Evolutionary conservation across 1,139 yeast species (phyloP).

Genomic region (Hyphopichia wangnamkhiaoensis): DNA sequence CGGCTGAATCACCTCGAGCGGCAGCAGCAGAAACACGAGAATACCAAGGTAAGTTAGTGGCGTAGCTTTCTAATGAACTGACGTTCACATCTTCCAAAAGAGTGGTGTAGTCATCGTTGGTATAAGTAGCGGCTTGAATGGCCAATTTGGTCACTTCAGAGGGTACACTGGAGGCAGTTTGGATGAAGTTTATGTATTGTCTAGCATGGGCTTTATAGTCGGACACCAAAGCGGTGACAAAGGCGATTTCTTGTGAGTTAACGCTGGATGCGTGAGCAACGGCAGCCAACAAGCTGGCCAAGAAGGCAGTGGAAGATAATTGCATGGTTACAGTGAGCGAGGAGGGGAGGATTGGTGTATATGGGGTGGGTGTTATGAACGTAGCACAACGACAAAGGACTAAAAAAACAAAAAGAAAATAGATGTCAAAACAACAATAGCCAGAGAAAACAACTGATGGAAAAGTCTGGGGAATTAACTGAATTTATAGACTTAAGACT

Average conservation of each 20-base stretch:
- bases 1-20: conserved; percentile 10
- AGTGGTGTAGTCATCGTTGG: conserved; percentile 42
- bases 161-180: conserved; percentile 37
- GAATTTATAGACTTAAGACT: too few species aligned
- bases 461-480: too few species aligned
- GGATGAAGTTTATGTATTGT: conserved; percentile 32
- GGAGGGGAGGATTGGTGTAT: too few species aligned
- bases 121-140: conserved; percentile 37
- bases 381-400: too few species aligned
- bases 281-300: conserved; percentile 14
- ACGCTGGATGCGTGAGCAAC: conserved; percentile 26
- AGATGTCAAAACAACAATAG: too few species aligned
- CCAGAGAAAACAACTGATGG: too few species aligned
- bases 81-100: conserved; percentile 32
- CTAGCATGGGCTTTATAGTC: conserved; percentile 30
- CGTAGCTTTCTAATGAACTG: conserved; percentile 30
- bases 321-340: too few species aligned
- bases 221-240: conserved; percentile 42
- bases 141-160: conserved; percentile 39
- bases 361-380: too few species aligned
- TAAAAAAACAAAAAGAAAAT: too few species aligned
- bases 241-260: conserved; percentile 25
- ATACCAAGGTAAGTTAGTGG: conserved; percentile 48
- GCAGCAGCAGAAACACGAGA: conserved; percentile 27
- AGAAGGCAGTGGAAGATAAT: conserved; percentile 13